phyloP scores from a whole-genome alignment of 1,284 basidiomycete genomes.

The Sparassis latifolia region DNA sequence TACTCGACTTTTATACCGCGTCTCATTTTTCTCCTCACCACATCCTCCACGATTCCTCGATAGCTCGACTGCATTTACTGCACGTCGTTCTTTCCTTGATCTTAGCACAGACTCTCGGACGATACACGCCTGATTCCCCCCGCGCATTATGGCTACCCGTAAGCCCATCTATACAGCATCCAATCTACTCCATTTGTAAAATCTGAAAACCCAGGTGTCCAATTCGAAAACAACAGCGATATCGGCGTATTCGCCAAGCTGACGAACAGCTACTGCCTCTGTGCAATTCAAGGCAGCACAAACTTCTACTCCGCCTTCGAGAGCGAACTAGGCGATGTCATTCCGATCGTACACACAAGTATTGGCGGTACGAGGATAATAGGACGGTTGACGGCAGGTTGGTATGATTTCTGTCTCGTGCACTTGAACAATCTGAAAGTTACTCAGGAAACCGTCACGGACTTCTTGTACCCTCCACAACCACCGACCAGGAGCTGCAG shows the following conservation, averaged over 20 bases:
- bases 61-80: too few relatives aligned
- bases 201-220: conserved; percentile 50
- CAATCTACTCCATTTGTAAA: not conserved
- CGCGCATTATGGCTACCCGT: conserved; percentile 59
- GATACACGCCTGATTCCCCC: not conserved
- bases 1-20: not conserved
- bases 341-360: conserved; percentile 95
- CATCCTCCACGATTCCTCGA: not conserved
- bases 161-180: conserved; percentile 20
- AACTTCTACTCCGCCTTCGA: conserved; percentile 99
- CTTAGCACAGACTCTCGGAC: too few relatives aligned
- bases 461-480: conserved; percentile 90
- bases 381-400: conserved; percentile 89
- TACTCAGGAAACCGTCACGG: conserved; percentile 85
- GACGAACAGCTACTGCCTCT: conserved; percentile 94
- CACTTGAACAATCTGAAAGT: not conserved
- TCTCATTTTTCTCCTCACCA: not conserved
- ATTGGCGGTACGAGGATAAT: conserved; percentile 95
- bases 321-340: conserved; percentile 87
- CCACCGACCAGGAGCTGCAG: conserved; percentile 97
- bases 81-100: too few relatives aligned
- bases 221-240: conserved; percentile 97
- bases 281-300: conserved; percentile 89
- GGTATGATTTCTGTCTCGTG: conserved; percentile 5
- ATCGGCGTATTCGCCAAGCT: conserved; percentile 93